Conservation (phyloP, 75 land plant species). For the Picea sitchensis region DNA sequence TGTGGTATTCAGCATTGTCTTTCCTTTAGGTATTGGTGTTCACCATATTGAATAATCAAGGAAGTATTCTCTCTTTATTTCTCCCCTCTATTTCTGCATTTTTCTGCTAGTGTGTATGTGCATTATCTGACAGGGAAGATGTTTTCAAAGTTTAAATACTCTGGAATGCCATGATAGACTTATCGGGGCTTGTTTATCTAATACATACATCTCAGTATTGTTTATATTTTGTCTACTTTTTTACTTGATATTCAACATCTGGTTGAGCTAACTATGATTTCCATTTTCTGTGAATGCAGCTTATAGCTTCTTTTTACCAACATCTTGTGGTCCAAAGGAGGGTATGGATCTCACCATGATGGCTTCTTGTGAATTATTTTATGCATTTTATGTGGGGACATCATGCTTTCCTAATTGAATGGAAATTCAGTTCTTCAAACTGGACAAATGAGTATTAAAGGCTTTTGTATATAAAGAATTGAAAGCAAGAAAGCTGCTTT, state of each 20-base stretch:
- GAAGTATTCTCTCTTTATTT: too few species aligned
- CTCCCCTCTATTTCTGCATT: too few species aligned
- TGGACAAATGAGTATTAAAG: background rate
- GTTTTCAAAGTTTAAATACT: background rate
- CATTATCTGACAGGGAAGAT: background rate
- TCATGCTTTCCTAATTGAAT: background rate
- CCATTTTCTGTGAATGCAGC: slow-evolving; percentile 38
- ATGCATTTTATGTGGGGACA: background rate
- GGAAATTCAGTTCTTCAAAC: background rate
- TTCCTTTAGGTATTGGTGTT: too few species aligned
- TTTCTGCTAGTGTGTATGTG: too few species aligned
- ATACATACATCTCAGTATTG: background rate
- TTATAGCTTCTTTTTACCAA: slow-evolving; percentile 89
- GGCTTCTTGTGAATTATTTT: background rate
- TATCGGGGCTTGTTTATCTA: background rate
- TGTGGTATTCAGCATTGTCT: too few species aligned
- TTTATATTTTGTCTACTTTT: background rate
- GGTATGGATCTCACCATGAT: slow-evolving; percentile 38
- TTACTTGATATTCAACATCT: background rate
- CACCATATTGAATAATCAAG: too few species aligned
- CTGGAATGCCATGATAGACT: background rate
- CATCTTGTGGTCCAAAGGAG: slow-evolving; percentile 87
- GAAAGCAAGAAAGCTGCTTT: background rate
- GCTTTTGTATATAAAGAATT: too few species aligned
- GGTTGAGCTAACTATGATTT: background rate